A percentile compares a stretch with the other conserved stretches of the same genome.
These are phyloP conservation scores for Coix lacrymajobi DNA, from an alignment of 176 grass and related monocot species.

Conservation along the genomic window DNA sequence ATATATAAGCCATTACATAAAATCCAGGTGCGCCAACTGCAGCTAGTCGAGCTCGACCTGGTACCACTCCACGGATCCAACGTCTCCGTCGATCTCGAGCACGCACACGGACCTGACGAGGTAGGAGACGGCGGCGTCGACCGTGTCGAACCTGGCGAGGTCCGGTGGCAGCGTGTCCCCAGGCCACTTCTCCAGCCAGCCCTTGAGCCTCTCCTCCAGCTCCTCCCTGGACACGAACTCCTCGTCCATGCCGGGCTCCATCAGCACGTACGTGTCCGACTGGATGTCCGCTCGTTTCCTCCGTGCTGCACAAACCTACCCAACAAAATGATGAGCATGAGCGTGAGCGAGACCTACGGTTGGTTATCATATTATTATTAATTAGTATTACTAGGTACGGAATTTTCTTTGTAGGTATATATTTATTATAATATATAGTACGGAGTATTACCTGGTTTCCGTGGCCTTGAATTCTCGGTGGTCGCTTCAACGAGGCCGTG, in stretches of 20 bases:
- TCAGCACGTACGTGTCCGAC: constrained; percentile 69
- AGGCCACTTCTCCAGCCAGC: constrained; percentile 72
- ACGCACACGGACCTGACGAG: constrained; percentile 81
- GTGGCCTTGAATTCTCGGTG: background rate
- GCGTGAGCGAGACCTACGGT: no score
- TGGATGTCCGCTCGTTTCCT: constrained; percentile 54
- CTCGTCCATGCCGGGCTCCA: constrained; percentile 65
- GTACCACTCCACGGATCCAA: constrained; percentile 86
- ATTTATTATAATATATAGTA: no score
- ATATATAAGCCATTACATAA: background rate
- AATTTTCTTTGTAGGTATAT: no score
- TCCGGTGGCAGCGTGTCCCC: constrained; percentile 49
- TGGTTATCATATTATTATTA: background rate
- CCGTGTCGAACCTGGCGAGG: constrained; percentile 51
- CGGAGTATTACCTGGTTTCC: constrained; percentile 24
- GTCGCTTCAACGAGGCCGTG: background rate
- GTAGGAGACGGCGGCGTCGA: constrained; percentile 73
- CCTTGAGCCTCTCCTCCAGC: constrained; percentile 52
- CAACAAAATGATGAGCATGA: background rate
- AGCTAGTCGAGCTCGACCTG: constrained; percentile 72
- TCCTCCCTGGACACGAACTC: constrained; percentile 71
- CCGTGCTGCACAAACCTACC: constrained; percentile 44
- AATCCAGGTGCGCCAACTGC: background rate
- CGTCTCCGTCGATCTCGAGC: constrained; percentile 73
- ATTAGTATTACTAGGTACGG: no score